phyloP scores from a whole-genome alignment of 768 basidiomycete genomes.

The Lactarius sanguifluus region DNA sequence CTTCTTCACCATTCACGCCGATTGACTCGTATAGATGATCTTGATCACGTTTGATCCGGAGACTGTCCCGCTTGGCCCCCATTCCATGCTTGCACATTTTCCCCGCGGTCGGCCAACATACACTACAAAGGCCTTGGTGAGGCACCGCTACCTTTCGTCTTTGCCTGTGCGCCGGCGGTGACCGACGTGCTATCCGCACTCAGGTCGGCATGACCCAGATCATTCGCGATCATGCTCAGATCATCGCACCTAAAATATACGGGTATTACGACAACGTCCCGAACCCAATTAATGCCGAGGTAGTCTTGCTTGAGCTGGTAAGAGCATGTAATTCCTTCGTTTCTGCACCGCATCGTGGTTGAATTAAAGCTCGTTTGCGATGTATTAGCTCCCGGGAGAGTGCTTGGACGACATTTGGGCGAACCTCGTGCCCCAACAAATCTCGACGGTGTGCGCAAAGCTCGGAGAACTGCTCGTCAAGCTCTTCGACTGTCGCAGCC shows the following conservation, averaged over 20 bases:
- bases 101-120: slow-evolving; percentile 34
- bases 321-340: slow-evolving; percentile 3
- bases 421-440: slow-evolving; percentile 29
- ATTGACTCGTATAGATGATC: slow-evolving; percentile 32
- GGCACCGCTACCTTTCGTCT: slow-evolving; percentile 9
- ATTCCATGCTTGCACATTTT: slow-evolving; percentile 36
- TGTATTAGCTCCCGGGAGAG: slow-evolving; percentile 33
- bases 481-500: slow-evolving; percentile 34
- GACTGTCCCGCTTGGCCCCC: slow-evolving; percentile 35
- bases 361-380: slow-evolving; percentile 18
- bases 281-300: slow-evolving; percentile 36
- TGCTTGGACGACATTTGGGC: slow-evolving; percentile 34
- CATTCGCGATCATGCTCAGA: slow-evolving; percentile 28
- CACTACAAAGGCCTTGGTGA: slow-evolving; percentile 36
- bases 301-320: slow-evolving; percentile 38
- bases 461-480: slow-evolving; percentile 34
- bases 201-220: slow-evolving; percentile 38
- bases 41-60: slow-evolving; percentile 34
- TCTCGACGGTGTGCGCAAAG: slow-evolving; percentile 32
- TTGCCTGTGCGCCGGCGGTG: slow-evolving; percentile 5
- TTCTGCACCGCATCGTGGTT: background rate
- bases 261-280: slow-evolving; percentile 34
- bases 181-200: background rate
- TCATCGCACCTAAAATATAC: slow-evolving; percentile 36
- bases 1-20: background rate